Conservation (phyloP, 495 filamentous ascomycete species). For the Neurospora sp. region DNA sequence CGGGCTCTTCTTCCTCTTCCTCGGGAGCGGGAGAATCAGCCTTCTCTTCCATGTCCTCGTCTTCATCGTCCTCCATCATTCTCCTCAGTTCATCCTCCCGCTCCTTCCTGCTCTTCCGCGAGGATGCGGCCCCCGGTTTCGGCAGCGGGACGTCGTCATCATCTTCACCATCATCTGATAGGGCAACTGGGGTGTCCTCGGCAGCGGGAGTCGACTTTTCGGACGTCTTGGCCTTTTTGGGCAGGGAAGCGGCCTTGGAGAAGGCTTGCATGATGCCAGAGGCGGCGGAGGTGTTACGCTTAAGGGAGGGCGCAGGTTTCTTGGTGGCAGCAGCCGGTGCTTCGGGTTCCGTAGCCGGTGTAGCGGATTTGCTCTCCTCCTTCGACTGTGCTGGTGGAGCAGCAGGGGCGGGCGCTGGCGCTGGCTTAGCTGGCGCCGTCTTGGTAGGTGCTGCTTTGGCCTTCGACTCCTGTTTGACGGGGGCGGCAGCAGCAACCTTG, state of each 20-base stretch:
- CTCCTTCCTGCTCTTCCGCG: conserved; percentile 53
- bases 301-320: conserved; percentile 36
- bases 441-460: conserved; percentile 9
- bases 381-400: conserved; percentile 17
- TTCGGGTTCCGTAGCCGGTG: conserved; percentile 16
- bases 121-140: conserved; percentile 24
- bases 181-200: conserved; percentile 51
- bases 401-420: conserved; percentile 13
- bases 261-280: conserved; percentile 72
- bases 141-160: conserved; percentile 40
- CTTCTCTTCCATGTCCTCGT: conserved; percentile 25
- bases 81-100: conserved; percentile 61
- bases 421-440: conserved; percentile 5
- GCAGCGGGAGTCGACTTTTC: conserved; percentile 31
- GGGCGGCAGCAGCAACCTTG: conserved; percentile 7
- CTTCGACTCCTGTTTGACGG: conserved; percentile 3
- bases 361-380: conserved; percentile 23
- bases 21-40: conserved; percentile 7
- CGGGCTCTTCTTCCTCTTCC: conserved; percentile 16
- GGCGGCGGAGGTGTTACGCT: conserved; percentile 41
- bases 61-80: conserved; percentile 85
- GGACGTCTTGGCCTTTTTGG: conserved; percentile 42
- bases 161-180: conserved; percentile 64
- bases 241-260: conserved; percentile 63
- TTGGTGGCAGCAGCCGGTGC: conserved; percentile 23